Conservation (phyloP, 305 asterid genomes). For the Fraxinus platypoda region DNA sequence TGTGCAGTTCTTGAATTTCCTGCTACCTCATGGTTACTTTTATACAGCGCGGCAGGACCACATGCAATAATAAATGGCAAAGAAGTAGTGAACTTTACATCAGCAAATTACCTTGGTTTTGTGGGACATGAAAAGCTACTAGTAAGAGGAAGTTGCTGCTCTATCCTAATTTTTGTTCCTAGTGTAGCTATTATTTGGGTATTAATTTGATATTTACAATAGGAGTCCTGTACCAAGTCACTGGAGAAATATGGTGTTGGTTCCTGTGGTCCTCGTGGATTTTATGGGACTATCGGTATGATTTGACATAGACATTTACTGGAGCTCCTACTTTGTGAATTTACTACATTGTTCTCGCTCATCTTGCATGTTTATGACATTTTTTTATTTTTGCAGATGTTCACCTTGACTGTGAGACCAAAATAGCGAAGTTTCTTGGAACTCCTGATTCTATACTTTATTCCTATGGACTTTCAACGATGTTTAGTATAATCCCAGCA, state of each 20-base stretch:
- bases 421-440: constrained; percentile 87
- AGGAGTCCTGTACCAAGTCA: constrained; percentile 91
- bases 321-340: background rate
- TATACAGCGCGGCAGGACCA: constrained; percentile 95
- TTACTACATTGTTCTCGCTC: constrained; percentile 7
- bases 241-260: constrained; percentile 98
- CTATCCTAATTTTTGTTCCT: constrained; percentile 24
- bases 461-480: constrained; percentile 94
- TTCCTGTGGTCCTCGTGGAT: constrained; percentile 99
- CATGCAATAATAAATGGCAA: constrained; percentile 65
- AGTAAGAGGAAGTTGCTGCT: constrained; percentile 42
- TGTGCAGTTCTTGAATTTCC: constrained; percentile 17
- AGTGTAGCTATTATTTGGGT: constrained; percentile 9
- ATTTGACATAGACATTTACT: constrained; percentile 13
- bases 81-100: constrained; percentile 82
- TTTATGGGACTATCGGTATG: constrained; percentile 97
- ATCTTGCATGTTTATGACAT: constrained; percentile 11
- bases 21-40: constrained; percentile 27
- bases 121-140: constrained; percentile 73
- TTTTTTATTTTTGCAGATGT: constrained; percentile 60
- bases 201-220: constrained; percentile 32
- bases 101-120: constrained; percentile 95
- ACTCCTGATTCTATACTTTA: constrained; percentile 93
- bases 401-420: constrained; percentile 98
- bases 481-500: constrained; percentile 98